Percentiles rank a stretch among this genome's conserved stretches.
Conservation (phyloP, 805 yeast genomes). For the Tetrapisispora nanseiensis region DNA sequence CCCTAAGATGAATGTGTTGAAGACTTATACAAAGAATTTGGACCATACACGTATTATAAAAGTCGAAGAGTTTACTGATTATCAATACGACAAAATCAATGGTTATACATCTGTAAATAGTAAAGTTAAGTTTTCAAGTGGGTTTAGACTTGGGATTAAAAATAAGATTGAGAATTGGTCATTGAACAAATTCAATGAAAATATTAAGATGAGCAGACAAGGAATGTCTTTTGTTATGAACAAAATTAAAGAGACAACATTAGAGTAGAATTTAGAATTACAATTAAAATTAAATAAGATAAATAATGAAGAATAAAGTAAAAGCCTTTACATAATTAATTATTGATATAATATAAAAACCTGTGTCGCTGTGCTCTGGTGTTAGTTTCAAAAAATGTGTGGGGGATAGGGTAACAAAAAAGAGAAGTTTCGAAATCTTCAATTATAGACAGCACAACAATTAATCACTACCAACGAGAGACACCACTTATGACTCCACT, state of each 20-base stretch:
- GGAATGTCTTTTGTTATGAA: conserved; percentile 78
- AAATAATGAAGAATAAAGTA: too few relatives aligned
- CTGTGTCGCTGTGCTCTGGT: too few relatives aligned
- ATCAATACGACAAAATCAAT: conserved; percentile 30
- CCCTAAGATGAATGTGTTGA: conserved; percentile 43
- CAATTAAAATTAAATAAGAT: not conserved
- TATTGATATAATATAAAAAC: too few relatives aligned
- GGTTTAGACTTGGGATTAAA: conserved; percentile 47
- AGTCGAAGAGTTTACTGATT: conserved; percentile 68
- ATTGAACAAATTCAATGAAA: conserved; percentile 54
- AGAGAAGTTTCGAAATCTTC: too few relatives aligned
- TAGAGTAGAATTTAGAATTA: not conserved
- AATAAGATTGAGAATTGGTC: conserved; percentile 80
- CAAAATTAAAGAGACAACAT: conserved; percentile 32
- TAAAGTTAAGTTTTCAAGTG: conserved; percentile 61
- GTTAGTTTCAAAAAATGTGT: too few relatives aligned
- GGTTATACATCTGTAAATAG: conserved; percentile 41
- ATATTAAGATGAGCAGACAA: conserved; percentile 52
- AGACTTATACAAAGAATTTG: conserved; percentile 68
- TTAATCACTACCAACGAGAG: too few relatives aligned
- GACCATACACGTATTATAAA: conserved; percentile 73
- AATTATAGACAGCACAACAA: too few relatives aligned
- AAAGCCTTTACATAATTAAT: too few relatives aligned
- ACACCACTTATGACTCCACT: too few relatives aligned
- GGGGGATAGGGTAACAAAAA: too few relatives aligned